Evolutionary conservation across 331 rosid species (phyloP).

Genomic region (Pyracantha coccinea): DNA sequence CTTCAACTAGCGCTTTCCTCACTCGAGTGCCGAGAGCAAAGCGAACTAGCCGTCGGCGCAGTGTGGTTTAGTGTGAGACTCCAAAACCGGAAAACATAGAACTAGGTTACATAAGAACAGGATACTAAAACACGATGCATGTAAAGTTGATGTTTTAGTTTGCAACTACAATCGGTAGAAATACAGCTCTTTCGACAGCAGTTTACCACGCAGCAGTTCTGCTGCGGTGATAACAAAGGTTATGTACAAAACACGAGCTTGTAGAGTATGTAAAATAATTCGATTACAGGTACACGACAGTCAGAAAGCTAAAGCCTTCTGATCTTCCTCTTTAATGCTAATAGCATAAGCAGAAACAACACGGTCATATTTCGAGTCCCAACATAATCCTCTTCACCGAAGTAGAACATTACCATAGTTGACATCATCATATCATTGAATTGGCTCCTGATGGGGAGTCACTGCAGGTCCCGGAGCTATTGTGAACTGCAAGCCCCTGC

Average conservation of each 20-base stretch:
- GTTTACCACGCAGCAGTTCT: neutral
- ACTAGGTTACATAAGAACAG: neutral
- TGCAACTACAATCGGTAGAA: constrained; percentile 5
- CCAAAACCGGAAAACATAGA: neutral
- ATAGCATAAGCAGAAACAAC: constrained; percentile 1
- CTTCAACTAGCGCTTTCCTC: neutral
- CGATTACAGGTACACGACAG: constrained; percentile 7
- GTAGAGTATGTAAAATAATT: neutral
- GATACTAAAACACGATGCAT: neutral
- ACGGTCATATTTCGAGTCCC: constrained; percentile 10
- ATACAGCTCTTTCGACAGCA: neutral
- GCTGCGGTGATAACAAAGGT: constrained; percentile 1
- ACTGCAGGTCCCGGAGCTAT: constrained; percentile 35
- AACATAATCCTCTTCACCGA: neutral
- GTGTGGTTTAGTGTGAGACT: neutral
- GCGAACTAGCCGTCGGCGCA: neutral
- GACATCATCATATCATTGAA: constrained; percentile 16
- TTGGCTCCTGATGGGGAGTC: constrained; percentile 34
- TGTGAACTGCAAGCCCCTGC: constrained; percentile 35
- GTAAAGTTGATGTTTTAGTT: neutral
- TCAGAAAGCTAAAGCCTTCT: constrained; percentile 7
- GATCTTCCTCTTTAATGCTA: constrained; percentile 15
- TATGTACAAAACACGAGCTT: constrained; percentile 15
- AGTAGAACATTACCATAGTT: neutral
- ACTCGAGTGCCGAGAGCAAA: neutral